Conservation (phyloP, 179 eudicot genomes). For the Drosera spatulata region DNA sequence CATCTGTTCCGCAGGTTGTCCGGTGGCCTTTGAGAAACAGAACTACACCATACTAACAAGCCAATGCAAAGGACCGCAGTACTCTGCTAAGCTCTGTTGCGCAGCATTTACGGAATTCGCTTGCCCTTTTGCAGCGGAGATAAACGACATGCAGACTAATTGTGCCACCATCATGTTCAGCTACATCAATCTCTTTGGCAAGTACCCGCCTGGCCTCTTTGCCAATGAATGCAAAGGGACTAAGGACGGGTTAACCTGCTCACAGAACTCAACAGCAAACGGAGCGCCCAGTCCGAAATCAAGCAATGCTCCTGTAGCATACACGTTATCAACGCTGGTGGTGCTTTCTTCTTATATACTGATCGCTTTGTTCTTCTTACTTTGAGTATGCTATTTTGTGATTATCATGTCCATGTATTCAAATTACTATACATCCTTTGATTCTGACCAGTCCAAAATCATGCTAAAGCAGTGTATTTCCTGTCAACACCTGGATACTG, state of each 20-base stretch:
- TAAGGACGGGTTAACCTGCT: slow-evolving; percentile 28
- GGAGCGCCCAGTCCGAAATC: neutral
- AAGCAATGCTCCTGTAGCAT: slow-evolving; percentile 1
- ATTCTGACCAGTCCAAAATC: too few species aligned
- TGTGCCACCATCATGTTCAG: slow-evolving; percentile 33
- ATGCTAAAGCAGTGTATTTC: too few species aligned
- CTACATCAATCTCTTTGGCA: slow-evolving; percentile 19
- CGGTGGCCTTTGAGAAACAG: slow-evolving; percentile 27
- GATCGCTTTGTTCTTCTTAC: neutral
- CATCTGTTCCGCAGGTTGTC: slow-evolving; percentile 23
- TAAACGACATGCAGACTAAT: slow-evolving; percentile 23
- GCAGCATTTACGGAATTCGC: slow-evolving; percentile 28
- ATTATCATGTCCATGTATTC: too few species aligned
- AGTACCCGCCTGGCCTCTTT: slow-evolving; percentile 49
- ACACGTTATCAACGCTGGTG: neutral
- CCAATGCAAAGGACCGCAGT: slow-evolving; percentile 53
- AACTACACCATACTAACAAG: slow-evolving; percentile 55
- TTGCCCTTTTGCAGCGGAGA: slow-evolving; percentile 22
- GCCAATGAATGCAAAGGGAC: slow-evolving; percentile 29
- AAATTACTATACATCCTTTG: too few species aligned
- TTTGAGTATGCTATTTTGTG: neutral
- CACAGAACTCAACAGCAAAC: neutral
- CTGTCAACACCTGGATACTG: too few species aligned
- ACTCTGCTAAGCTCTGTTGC: slow-evolving; percentile 23
- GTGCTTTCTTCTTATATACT: neutral